These are phyloP conservation scores for Pontederia paniculata DNA, from an alignment of 176 grass and related monocot genomes.

Conservation along the genomic window DNA sequence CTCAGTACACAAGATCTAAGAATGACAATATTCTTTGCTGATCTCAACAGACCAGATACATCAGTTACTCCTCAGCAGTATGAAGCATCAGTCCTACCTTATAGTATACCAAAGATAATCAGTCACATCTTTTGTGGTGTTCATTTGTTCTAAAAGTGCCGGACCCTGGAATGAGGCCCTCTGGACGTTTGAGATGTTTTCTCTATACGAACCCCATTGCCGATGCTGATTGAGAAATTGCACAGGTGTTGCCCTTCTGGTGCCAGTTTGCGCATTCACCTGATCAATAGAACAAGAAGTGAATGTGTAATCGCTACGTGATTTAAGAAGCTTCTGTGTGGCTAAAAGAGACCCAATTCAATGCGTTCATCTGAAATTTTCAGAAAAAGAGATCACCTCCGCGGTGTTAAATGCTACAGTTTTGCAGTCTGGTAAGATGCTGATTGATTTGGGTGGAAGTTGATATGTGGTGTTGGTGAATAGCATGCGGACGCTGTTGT, in stretches of 20 bases:
- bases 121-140: conserved; percentile 72
- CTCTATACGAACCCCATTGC: conserved; percentile 48
- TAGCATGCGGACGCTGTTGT: conserved; percentile 16
- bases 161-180: conserved; percentile 21
- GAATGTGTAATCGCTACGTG: no score
- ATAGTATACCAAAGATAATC: conserved; percentile 91
- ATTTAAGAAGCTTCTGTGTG: not conserved
- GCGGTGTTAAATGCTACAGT: conserved; percentile 54
- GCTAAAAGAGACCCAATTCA: not conserved
- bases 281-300: conserved; percentile 2
- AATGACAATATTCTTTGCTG: not conserved
- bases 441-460: conserved; percentile 54
- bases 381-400: conserved; percentile 35
- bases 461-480: conserved; percentile 45
- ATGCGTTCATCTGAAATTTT: not conserved
- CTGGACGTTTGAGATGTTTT: conserved; percentile 30
- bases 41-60: not conserved
- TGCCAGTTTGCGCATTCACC: conserved; percentile 49
- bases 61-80: not conserved
- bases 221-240: conserved; percentile 31
- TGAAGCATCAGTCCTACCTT: conserved; percentile 25
- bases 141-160: conserved; percentile 66
- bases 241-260: conserved; percentile 37
- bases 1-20: not conserved
- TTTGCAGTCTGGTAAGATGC: conserved; percentile 60